Base-by-base conservation (phyloP, 495 filamentous ascomycete species). In the Aspergillus bridgeri region DNA sequence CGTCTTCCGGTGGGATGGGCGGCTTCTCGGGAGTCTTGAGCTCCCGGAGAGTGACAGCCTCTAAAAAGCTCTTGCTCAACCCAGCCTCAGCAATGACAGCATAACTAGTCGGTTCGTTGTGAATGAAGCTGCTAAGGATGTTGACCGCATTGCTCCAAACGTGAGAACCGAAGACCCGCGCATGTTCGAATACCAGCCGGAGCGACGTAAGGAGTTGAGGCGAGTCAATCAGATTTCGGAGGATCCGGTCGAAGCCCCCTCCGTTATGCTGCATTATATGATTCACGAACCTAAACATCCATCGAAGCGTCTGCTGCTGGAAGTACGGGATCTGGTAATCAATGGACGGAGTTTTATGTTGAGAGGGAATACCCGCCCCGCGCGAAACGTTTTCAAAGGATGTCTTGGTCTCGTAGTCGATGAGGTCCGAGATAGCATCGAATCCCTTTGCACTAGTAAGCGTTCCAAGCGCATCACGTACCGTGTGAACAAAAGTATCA, bases 31-130 rank as follows among this genome's bases (percentile, higher is more conserved):
- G 54, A 0, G 56, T 61, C 33, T 75, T 69, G 38, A 77, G 61
- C 48, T 70, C 67, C 42, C 58, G 65, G 3, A 86, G 78, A n/a
- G 89, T 92, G 25, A 96, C 81, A 17, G 90, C 82, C 64, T 91
- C 84, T 21, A 99, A 80, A 46, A 96, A 84, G 53, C 83, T 89
- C 66, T 87, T 86, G 58, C 91, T 91, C 51, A 98, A 78, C 25
- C 94, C 94, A 48, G 95, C 91, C 75, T 99, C 95, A 18, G 89
- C 89, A 61, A 99, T 92, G 18, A 96, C 90, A 24, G 89, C 86
- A 66, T 97, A 98, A 65, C 95, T 99, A 5, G 95, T 98, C 3
- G 95, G 95, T 64, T 99, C 95, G 67, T 98, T 97, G 71, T 99
- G 95, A 57, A 99, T 96, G 76, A 98, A 98, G 65, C 87, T 93